Evolutionary conservation across 768 basidiomycete genomes (phyloP), one percentile per base, ranked within the genome.

Genomic region (Suillus discolor): DNA sequence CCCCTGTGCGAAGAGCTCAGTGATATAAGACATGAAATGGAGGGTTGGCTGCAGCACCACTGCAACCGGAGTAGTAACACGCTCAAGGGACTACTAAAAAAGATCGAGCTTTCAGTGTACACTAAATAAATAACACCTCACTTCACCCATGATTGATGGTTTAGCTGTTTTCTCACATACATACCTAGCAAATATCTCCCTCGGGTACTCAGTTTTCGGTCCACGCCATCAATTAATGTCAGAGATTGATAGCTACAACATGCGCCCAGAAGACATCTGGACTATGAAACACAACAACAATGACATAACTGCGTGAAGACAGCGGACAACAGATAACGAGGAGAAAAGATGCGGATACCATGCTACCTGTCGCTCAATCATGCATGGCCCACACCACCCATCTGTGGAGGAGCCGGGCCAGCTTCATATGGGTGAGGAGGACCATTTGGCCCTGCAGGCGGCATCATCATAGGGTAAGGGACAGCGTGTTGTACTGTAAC

Each of bases 391-490:
- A 81, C 79, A 65, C 90, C 90, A 65, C 90, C 89, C 92, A 93
- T 92, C 60, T 82, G 88, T 62, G 90, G 90, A 31, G 87, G 89
- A 62, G 88, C 85, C 65, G 87, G 86, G 20, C 84, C 85, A 66
- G 83, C 87, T 55, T 94, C 91, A 77, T 93, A 94, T 41, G 84
- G 85, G 73, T 93, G 85, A 9, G 84, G 92, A 67, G 89, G 89
- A 47, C 85, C 85, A 53, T 80, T 84, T n/a, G 78, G 79, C 65
- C 82, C 85, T 60, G 89, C 88, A 16, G 89, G 89, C 63, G 90
- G 91, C 63, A 88, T 90, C 90, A 93, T 93, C 92, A 94, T 94
- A n/a, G 85, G 89, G 75, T 94, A 95, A 57, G 91, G 90, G 69
- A 92, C 87, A 41, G 93, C 91, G 71, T 94, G 93, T 77, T 89